Conservation (phyloP, 768 basidiomycete genomes). For the Leccinum ochraceum region DNA sequence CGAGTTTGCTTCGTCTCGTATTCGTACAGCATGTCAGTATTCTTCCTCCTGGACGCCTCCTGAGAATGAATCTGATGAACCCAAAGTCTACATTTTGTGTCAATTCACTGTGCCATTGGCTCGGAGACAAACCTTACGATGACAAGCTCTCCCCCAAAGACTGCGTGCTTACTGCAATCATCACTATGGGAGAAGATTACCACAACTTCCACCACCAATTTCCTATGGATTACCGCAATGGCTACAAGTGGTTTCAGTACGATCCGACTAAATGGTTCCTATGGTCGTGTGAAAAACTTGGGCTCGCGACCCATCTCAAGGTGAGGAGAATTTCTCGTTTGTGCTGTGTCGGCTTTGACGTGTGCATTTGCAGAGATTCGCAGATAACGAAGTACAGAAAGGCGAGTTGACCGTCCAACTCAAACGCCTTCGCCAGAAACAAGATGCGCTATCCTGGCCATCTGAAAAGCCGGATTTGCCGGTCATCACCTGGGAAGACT, state of each 20-base stretch:
- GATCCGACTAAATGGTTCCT: conserved; percentile 91
- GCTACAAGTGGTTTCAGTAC: conserved; percentile 85
- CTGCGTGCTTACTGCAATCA: too few species aligned
- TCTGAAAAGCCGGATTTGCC: conserved; percentile 71
- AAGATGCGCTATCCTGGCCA: conserved; percentile 80
- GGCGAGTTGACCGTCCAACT: conserved; percentile 90
- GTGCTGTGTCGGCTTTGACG: background rate
- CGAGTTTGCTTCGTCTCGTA: too few species aligned
- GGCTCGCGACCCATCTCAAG: conserved; percentile 55
- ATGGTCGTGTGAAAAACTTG: conserved; percentile 44
- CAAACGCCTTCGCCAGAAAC: conserved; percentile 74
- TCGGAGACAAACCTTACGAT: too few species aligned
- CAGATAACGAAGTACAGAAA: conserved; percentile 71
- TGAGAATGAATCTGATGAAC: too few species aligned
- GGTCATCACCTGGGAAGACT: conserved; percentile 82
- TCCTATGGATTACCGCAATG: conserved; percentile 96
- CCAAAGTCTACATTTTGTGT: too few species aligned
- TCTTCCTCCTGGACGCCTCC: too few species aligned
- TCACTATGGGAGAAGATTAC: conserved; percentile 96
- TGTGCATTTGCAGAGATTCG: conserved; percentile 36
- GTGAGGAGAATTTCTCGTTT: conserved; percentile 14
- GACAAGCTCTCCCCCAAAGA: too few species aligned
- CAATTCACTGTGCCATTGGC: too few species aligned
- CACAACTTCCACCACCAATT: conserved; percentile 97
- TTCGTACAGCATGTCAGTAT: too few species aligned